These are phyloP conservation scores for Chlamydomonas sp. DNA, from an alignment of 139 green algal genomes.

Conservation along the genomic window DNA sequence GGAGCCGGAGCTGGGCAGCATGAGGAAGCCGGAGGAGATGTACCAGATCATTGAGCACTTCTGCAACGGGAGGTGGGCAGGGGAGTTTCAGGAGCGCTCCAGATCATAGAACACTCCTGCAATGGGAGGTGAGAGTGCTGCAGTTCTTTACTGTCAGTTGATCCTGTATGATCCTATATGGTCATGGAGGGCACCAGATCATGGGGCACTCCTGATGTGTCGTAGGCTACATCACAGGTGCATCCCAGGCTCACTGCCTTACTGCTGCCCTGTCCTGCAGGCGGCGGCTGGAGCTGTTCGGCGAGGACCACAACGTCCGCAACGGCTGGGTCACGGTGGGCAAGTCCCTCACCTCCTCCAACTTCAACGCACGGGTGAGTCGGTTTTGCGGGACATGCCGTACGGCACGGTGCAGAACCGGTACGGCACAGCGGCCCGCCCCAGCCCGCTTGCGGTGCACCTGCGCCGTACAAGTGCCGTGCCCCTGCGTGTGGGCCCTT, in stretches of 20 bases:
- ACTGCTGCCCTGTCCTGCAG: not conserved
- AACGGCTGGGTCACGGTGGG: constrained; percentile 87
- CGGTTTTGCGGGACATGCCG: not conserved
- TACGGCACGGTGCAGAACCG: not conserved
- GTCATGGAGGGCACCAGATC: too few relatives aligned
- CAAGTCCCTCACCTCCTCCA: constrained; percentile 70
- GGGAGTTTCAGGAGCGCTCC: not conserved
- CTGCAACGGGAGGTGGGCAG: not conserved
- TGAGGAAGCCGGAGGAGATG: constrained; percentile 83
- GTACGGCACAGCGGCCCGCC: not conserved
- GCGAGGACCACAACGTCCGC: constrained; percentile 89
- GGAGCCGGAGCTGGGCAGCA: constrained; percentile 76
- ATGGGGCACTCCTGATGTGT: too few relatives aligned
- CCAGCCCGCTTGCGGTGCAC: too few relatives aligned
- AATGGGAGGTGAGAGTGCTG: constrained; percentile 5
- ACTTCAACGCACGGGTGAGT: constrained; percentile 72
- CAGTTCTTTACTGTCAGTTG: too few relatives aligned
- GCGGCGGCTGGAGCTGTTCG: constrained; percentile 87
- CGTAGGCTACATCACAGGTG: not conserved
- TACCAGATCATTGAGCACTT: constrained; percentile 90
- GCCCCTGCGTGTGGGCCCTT: too few relatives aligned
- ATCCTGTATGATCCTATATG: too few relatives aligned
- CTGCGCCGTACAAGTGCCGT: too few relatives aligned
- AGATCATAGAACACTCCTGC: constrained; percentile 83
- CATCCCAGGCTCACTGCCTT: not conserved